Evolutionary conservation across 2,329 filamentous ascomycete genomes (phyloP), one percentile per base, ranked within the genome.

Genomic region (Amylocarpus encephaloides): DNA sequence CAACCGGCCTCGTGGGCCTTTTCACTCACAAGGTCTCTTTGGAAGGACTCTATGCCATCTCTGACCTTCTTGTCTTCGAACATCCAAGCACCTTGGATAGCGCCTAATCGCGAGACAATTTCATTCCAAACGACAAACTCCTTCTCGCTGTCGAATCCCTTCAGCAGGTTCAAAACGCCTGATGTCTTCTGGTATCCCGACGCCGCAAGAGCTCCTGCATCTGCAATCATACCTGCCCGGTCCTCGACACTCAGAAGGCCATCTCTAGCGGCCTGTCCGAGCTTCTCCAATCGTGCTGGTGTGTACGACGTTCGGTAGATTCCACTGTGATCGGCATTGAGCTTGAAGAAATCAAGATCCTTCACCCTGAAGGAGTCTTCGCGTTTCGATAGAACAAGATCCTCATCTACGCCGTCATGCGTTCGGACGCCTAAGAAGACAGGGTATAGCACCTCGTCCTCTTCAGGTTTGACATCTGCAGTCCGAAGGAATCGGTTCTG

Each of bases 51-150:
- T 39, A 97, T 76, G 5, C 86, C 88, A 55, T 91, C 81, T 59
- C 81, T 84, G 44, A 82, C 72, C 35, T 82, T 75, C 54, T 85
- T 69, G 51, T 94, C 86, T 68, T 96, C 89, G 58, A 94, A 94
- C 43, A 92, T 75, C 91, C 91, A 97, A 6, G 92, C 87, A 47
- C 79, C 79, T 59, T 91, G 86, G 33, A 97, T 78, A n/a, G 83
- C 77, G 19, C 79, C 81, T 52, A 96, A 78, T 42, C 90, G 84
- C 41, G 85, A 79, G 44, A 90, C 79, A 52, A 97, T 88, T 68
- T 96, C 91, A 59, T 88, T 90, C 92, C 92, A 97, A 2, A 97
- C 92, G 35, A 96, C 88, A 59, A 90, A 96, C 62, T 95, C 88
- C 1, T 82, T 75, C 71, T 97, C 92, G 1, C 82, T 77, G 67